Conservation (phyloP, 148 eudicot genomes). For the Cornus kousa region DNA sequence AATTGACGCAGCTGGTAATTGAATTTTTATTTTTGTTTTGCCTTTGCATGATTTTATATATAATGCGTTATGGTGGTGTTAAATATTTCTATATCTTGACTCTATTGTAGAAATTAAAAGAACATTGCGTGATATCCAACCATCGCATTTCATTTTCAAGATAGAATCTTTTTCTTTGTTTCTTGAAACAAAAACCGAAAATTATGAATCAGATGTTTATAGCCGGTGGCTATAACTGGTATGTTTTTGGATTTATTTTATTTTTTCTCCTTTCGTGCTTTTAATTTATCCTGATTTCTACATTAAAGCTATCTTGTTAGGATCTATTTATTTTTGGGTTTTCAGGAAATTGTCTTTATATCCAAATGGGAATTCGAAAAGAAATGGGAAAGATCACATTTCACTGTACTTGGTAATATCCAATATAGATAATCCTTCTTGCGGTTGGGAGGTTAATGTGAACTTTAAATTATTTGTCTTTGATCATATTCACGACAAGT, state of each 20-base stretch:
- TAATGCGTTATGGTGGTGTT: no score
- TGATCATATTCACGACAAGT: slow-evolving; percentile 8
- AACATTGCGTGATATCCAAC: neutral
- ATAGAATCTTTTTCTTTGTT: neutral
- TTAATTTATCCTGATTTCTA: neutral
- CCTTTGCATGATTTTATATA: no score
- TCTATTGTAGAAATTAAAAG: neutral
- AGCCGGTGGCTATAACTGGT: slow-evolving; percentile 6
- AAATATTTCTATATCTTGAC: no score
- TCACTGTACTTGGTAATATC: slow-evolving; percentile 6
- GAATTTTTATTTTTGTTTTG: no score
- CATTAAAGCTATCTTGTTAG: neutral
- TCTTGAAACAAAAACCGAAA: neutral
- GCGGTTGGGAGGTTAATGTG: slow-evolving; percentile 9
- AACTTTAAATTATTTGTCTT: slow-evolving; percentile 1
- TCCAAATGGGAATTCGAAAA: slow-evolving; percentile 8
- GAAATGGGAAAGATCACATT: slow-evolving; percentile 6
- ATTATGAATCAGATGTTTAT: neutral
- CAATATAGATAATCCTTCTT: neutral
- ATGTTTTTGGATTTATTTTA: neutral
- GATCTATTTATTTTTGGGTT: neutral
- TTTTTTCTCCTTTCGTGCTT: neutral
- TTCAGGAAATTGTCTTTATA: slow-evolving; percentile 7
- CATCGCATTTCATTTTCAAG: neutral
- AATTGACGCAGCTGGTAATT: no score